These are phyloP conservation scores for Pseudogymnoascus sp. DNA, from an alignment of 2,329 filamentous ascomycete species.

Conservation along the genomic window DNA sequence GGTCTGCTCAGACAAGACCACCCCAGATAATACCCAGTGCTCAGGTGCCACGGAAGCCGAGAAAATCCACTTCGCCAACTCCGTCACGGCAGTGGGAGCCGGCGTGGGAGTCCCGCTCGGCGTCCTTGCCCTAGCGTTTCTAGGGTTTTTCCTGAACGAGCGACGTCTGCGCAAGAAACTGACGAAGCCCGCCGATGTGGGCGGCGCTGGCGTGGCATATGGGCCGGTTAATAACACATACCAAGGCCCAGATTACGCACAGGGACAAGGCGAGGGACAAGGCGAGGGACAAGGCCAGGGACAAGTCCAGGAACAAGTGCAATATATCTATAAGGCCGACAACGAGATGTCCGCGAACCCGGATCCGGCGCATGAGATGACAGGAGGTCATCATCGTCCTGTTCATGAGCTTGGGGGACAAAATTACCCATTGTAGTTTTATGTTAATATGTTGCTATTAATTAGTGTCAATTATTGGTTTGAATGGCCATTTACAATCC, in stretches of 20 bases:
- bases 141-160: conserved; percentile 11
- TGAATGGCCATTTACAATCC: neutral
- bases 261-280: neutral
- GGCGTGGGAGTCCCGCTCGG: conserved; percentile 13
- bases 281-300: neutral
- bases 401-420: neutral
- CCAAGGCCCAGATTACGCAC: neutral
- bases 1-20: neutral
- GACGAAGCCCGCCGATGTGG: neutral
- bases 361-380: neutral
- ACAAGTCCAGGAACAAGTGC: conserved; percentile 14
- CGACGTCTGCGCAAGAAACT: conserved; percentile 7
- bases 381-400: neutral
- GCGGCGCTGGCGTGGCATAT: neutral
- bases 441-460: neutral
- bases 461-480: neutral
- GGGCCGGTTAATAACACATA: neutral
- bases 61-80: neutral
- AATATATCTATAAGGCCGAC: neutral
- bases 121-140: neutral
- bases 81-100: conserved; percentile 11
- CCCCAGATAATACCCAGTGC: neutral
- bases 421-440: neutral
- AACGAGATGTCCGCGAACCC: neutral
- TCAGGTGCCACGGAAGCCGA: neutral